Conservation (phyloP, 768 basidiomycete genomes). For the Podaxis mareebaensis region DNA sequence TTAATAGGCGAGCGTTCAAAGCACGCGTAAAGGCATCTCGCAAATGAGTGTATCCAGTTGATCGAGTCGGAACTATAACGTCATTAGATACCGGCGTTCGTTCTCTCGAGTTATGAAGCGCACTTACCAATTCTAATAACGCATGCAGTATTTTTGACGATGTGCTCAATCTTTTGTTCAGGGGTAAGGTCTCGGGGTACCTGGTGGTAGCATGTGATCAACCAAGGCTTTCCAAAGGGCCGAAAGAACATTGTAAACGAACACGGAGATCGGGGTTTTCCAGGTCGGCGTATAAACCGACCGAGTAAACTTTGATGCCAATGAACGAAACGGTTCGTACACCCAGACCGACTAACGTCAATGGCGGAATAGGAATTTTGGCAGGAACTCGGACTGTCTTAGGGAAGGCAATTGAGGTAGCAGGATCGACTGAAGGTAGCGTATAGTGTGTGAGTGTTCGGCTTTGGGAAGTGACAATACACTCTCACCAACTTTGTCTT, state of each 20-base stretch:
- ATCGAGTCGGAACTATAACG: conserved; percentile 71
- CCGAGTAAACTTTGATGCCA: conserved; percentile 84
- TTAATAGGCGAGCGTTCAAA: conserved; percentile 58
- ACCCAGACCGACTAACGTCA: conserved; percentile 80
- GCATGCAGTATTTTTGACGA: conserved; percentile 68
- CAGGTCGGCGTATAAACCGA: conserved; percentile 88
- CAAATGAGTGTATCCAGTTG: conserved; percentile 76
- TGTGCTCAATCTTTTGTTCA: conserved; percentile 70
- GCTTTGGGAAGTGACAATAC: neutral
- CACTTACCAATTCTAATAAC: conserved; percentile 70
- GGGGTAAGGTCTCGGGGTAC: conserved; percentile 54
- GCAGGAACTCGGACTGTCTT: conserved; percentile 63
- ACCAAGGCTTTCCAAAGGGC: neutral
- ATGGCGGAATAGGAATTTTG: conserved; percentile 57
- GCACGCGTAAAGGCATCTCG: conserved; percentile 84
- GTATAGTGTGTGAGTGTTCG: neutral
- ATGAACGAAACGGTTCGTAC: conserved; percentile 90
- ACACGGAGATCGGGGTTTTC: conserved; percentile 63
- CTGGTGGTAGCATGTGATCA: conserved; percentile 32
- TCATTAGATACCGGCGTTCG: neutral
- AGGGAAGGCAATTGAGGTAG: conserved; percentile 74
- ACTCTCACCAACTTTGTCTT: conserved; percentile 23
- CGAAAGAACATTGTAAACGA: conserved; percentile 15
- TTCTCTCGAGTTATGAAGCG: neutral
- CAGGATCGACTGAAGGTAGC: conserved; percentile 58